phyloP scores from a whole-genome alignment of 2,329 filamentous ascomycete species.

The Colletotrichum sp. region DNA sequence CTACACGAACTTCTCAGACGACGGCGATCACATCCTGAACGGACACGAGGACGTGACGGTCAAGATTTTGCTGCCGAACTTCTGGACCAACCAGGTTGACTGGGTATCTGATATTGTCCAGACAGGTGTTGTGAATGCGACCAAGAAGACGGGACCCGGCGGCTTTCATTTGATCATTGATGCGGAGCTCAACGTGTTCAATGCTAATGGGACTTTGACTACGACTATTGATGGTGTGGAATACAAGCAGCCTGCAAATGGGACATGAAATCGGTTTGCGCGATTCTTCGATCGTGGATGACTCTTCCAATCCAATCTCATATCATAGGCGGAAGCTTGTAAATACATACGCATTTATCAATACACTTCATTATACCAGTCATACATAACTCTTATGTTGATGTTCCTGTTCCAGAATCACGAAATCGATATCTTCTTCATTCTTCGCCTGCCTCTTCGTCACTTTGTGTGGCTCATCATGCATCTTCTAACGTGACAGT shows the following conservation, averaged over 20 bases:
- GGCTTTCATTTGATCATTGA: constrained; percentile 45
- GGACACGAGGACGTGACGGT: constrained; percentile 39
- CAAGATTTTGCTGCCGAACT: constrained; percentile 23
- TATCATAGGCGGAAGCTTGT: no score
- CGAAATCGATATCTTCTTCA: no score
- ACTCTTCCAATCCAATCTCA: no score
- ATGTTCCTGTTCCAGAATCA: no score
- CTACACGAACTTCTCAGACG: constrained; percentile 41
- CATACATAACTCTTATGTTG: accelerated
- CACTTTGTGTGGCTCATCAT: no score
- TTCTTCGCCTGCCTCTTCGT: no score
- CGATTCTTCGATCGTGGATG: no score
- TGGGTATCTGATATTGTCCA: constrained; percentile 43
- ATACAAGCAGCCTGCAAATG: constrained; percentile 42
- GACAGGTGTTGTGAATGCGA: constrained; percentile 29
- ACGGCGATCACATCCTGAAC: constrained; percentile 33
- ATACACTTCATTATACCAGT: no score
- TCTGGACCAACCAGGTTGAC: constrained; percentile 29
- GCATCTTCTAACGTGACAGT: no score
- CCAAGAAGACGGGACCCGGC: constrained; percentile 40
- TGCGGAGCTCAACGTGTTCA: constrained; percentile 40
- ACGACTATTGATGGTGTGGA: constrained; percentile 38
- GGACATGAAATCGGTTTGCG: constrained; percentile 22
- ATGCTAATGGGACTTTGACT: constrained; percentile 42
- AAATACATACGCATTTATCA: no score